These are phyloP conservation scores for Hygrophorus pudorinus DNA, from an alignment of 768 basidiomycete species.

Conservation along the genomic window DNA sequence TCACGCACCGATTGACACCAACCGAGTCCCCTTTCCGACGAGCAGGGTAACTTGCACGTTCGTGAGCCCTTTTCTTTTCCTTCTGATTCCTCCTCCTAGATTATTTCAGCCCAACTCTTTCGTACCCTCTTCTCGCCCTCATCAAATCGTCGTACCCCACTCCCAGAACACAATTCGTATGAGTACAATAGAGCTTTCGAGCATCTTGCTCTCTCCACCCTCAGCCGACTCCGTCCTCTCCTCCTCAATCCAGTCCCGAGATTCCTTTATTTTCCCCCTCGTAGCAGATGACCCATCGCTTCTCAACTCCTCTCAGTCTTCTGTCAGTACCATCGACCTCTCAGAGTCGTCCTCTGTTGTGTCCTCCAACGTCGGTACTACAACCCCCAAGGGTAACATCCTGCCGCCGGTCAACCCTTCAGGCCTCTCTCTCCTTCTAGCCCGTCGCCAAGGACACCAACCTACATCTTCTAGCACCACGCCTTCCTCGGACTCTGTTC, in stretches of 20 bases:
- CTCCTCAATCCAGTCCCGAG: not conserved
- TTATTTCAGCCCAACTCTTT: constrained; percentile 10
- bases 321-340: not conserved
- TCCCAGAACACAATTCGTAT: constrained; percentile 57
- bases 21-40: constrained; percentile 36
- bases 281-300: not conserved
- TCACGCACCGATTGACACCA: constrained; percentile 6
- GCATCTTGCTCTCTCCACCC: constrained; percentile 31
- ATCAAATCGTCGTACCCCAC: constrained; percentile 25
- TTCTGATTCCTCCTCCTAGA: constrained; percentile 6
- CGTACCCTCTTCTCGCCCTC: constrained; percentile 8
- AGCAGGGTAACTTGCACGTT: constrained; percentile 37
- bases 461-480: constrained; percentile 1
- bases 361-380: constrained; percentile 8
- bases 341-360: constrained; percentile 7
- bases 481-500: constrained; percentile 2
- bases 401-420: constrained; percentile 20
- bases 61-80: constrained; percentile 1
- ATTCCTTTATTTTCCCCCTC: constrained; percentile 7
- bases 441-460: constrained; percentile 12
- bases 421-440: constrained; percentile 27
- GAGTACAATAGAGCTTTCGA: constrained; percentile 56
- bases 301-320: not conserved
- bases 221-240: not conserved
- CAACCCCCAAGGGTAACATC: constrained; percentile 8